These are phyloP conservation scores for Suillus hirtellus DNA, from an alignment of 768 basidiomycete genomes.

Conservation along the genomic window DNA sequence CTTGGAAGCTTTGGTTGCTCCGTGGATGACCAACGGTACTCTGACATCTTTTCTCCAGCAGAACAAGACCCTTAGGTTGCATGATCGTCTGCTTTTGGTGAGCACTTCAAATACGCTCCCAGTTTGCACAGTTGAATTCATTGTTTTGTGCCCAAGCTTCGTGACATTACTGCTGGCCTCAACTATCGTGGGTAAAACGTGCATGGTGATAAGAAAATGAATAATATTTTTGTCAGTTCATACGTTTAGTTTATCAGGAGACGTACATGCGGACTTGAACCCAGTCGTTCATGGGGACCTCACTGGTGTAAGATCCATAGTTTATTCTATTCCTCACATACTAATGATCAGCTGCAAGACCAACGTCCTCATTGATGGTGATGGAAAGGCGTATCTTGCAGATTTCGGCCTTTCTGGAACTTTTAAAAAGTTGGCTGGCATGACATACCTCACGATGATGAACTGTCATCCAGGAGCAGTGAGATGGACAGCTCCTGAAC, in stretches of 20 bases:
- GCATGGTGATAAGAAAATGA: neutral
- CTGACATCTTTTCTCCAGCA: neutral
- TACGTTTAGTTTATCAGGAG: neutral
- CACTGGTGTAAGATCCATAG: neutral
- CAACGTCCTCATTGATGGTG: neutral
- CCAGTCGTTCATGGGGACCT: neutral
- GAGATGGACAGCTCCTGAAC: neutral
- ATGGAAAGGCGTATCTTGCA: neutral
- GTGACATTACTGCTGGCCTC: neutral
- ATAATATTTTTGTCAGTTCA: neutral
- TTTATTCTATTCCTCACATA: neutral
- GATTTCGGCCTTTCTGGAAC: neutral
- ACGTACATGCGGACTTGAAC: neutral
- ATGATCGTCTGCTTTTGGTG: neutral
- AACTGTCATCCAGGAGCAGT: neutral
- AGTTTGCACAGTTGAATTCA: neutral
- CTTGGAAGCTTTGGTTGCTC: neutral
- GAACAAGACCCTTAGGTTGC: neutral
- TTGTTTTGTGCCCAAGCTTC: neutral
- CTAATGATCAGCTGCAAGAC: neutral
- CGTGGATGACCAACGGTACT: neutral
- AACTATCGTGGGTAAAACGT: neutral
- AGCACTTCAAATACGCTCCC: neutral
- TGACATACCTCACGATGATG: neutral
- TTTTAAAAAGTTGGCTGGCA: neutral